Base-by-base conservation (phyloP, 2,329 filamentous ascomycete genomes). In the Ascochyta lentis region DNA sequence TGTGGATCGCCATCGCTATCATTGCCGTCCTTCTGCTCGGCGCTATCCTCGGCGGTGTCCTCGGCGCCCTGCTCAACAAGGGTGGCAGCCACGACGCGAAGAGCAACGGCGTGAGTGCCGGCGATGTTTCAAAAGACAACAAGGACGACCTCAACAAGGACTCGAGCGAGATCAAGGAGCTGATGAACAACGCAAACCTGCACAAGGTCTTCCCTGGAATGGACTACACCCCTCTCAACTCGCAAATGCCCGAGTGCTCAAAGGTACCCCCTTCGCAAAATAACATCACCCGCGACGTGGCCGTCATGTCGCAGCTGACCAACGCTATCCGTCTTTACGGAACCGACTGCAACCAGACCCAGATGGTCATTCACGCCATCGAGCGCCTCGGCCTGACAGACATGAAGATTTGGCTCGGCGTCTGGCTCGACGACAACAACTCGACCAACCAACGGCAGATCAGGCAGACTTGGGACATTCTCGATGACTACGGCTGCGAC, bases 291-390 rank as follows among this genome's bases (percentile, higher is more conserved):
- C 87, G 91, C 49, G 94, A 98, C 72, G 80, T 97, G 55, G 94
- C 95, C 1, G 88, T 97, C 9, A 86, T 98, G 47, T 92, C 90
- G 12, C 92, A 96, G 73, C 81, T 98, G 39, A 96, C 92, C 56
- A 93, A 96, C 72, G 88, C 87, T 3, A 85, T 98, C 43, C 89
- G 94, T 7, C 82, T 97, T 1, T 98, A 98, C 73, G 94, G 94
- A 45, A 98, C 92, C 12, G 94, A 98, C 78, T 98, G 94, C 83
- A 97, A 97, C 76, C 94, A 98, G 77, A 98, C 94, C 0, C 86
- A 96, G 75, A 95, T 98, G 90, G 86, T 96, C 0, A 80, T 98
- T 8, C 88, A 95, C 67, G 88, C 93, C 19, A 89, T 98, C 65
- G 82, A 90, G 54, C 83, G 83, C 46, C 82, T 98, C 12, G 82